These are phyloP conservation scores for Rhexocercosporidium sp. DNA, from an alignment of 2,329 filamentous ascomycete species.

Conservation along the genomic window DNA sequence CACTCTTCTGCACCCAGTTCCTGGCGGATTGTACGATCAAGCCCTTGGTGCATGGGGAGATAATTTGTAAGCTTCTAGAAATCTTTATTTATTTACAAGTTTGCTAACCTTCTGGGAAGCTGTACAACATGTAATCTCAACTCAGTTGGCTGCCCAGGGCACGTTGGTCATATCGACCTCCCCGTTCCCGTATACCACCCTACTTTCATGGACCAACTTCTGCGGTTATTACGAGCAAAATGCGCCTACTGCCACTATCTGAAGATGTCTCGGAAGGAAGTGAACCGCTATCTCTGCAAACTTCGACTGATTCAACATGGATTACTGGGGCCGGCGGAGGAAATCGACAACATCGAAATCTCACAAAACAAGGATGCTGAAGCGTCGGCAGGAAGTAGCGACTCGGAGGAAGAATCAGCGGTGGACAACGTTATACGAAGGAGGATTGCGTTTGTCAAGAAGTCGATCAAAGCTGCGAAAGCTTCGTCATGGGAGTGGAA, in stretches of 20 bases:
- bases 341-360: conserved; percentile 50
- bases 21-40: conserved; percentile 90
- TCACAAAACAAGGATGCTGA: conserved; percentile 30
- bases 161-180: conserved; percentile 93
- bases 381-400: conserved; percentile 29
- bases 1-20: conserved; percentile 84
- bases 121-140: conserved; percentile 92
- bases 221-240: conserved; percentile 82
- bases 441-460: conserved; percentile 72
- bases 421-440: conserved; percentile 56
- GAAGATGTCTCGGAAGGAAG: conserved; percentile 74
- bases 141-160: conserved; percentile 83
- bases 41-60: conserved; percentile 91
- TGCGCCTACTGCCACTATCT: conserved; percentile 92
- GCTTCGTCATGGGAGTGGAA: conserved; percentile 49
- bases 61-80: conserved; percentile 65
- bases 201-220: conserved; percentile 92
- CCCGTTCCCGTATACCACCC: conserved; percentile 94
- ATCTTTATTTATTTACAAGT: not conserved
- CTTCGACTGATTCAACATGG: conserved; percentile 86
- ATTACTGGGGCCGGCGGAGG: conserved; percentile 69
- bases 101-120: conserved; percentile 51
- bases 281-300: conserved; percentile 84
- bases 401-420: conserved; percentile 43
- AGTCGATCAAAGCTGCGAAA: conserved; percentile 65